These are phyloP conservation scores for Cyclocybe aegerita DNA, from an alignment of 768 basidiomycete genomes.

Conservation along the genomic window DNA sequence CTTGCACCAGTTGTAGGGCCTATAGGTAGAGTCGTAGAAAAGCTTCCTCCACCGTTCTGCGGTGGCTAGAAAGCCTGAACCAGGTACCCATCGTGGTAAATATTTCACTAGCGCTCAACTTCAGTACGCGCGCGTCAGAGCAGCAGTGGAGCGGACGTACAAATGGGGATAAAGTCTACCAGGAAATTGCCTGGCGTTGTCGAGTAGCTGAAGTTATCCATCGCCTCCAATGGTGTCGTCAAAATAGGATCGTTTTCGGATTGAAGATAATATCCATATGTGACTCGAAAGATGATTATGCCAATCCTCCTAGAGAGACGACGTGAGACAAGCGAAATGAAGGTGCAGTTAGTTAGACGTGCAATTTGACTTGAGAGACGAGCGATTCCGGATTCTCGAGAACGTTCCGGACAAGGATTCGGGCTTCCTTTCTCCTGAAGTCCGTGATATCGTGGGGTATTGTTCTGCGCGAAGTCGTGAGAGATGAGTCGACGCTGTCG, in stretches of 20 bases:
- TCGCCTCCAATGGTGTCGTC: slow-evolving; percentile 43
- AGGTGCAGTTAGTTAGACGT: neutral
- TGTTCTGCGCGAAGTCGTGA: slow-evolving; percentile 17
- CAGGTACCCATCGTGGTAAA: slow-evolving; percentile 57
- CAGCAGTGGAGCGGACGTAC: slow-evolving; percentile 15
- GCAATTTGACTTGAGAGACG: slow-evolving; percentile 29
- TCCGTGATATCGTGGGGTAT: slow-evolving; percentile 12
- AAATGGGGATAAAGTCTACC: slow-evolving; percentile 37
- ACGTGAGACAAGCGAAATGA: neutral
- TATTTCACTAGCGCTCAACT: slow-evolving; percentile 34
- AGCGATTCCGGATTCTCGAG: slow-evolving; percentile 23
- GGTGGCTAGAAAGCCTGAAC: slow-evolving; percentile 48
- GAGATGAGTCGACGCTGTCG: slow-evolving; percentile 30
- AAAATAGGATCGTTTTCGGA: slow-evolving; percentile 50
- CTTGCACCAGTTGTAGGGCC: slow-evolving; percentile 35
- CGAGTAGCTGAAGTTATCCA: slow-evolving; percentile 48
- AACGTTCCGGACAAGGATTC: slow-evolving; percentile 18
- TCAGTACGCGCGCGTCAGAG: neutral
- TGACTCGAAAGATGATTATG: slow-evolving; percentile 49
- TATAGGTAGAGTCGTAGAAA: slow-evolving; percentile 34
- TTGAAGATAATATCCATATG: slow-evolving; percentile 54
- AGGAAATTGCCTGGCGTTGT: slow-evolving; percentile 37
- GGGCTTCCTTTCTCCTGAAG: slow-evolving; percentile 20
- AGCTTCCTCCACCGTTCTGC: slow-evolving; percentile 36
- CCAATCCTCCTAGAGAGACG: slow-evolving; percentile 40